Conservation (phyloP, 139 green algal genomes). For the Edaphochlamys debaryana region DNA sequence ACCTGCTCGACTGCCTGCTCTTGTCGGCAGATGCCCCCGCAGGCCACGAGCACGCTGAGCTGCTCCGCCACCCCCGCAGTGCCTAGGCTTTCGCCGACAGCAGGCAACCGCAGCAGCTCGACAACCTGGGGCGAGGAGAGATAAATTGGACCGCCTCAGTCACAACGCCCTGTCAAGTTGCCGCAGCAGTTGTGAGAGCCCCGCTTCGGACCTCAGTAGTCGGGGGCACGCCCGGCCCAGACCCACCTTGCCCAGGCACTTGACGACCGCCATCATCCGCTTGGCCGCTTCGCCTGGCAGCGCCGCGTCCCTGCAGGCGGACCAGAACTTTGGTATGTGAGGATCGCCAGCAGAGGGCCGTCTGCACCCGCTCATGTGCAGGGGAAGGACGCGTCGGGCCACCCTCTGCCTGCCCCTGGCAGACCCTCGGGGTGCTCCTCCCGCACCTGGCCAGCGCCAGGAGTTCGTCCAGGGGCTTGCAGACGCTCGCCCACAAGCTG, state of each 20-base stretch:
- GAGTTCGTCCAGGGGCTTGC: background rate
- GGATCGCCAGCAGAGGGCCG: too few species aligned
- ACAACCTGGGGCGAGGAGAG: too few species aligned
- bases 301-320: slow-evolving; percentile 6
- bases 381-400: too few species aligned
- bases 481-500: background rate
- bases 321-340: too few species aligned
- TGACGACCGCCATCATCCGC: slow-evolving; percentile 2
- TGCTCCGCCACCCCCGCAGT: background rate
- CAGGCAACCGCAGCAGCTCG: background rate
- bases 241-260: slow-evolving; percentile 25
- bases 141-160: too few species aligned
- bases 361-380: too few species aligned
- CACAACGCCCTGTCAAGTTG: too few species aligned
- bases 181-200: too few species aligned
- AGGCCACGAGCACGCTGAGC: background rate
- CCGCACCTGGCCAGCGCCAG: background rate
- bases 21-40: background rate
- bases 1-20: slow-evolving; percentile 1
- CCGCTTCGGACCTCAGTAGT: too few species aligned
- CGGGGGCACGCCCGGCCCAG: too few species aligned
- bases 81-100: background rate
- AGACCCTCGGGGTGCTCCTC: too few species aligned
- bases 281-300: background rate
- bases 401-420: too few species aligned